Evolutionary conservation across 164 flowering plant genomes (phyloP), one percentile per base, ranked within the genome.

Genomic region (Vitis labrusca): DNA sequence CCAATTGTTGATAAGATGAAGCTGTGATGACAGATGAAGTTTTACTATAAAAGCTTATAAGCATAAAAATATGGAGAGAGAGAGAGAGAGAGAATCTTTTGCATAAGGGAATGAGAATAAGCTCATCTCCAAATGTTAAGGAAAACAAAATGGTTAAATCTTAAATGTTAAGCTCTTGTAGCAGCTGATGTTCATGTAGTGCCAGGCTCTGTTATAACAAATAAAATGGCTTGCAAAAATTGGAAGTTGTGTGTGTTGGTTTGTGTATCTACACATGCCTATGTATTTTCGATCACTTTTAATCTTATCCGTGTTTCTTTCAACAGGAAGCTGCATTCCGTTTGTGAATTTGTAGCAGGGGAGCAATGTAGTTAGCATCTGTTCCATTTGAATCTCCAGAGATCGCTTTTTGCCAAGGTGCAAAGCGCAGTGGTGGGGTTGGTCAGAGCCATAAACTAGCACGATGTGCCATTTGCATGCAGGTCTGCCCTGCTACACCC

Each of bases 301-400:
- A 37, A 17, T 32, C 13, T 30, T 6, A 23, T 65, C 8, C 16
- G 2, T 10, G 19, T 58, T 50, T 64, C 27, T 14, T 67, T 73
- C 52, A 55, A 61, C 37, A 63, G 59, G 85, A 91, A 86, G 80
- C 64, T 67, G 9, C 68, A 51, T 19, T 23, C 66, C 11, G 48
- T 73, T 15, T 71, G 78, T 48, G 78, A 75, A n/a, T 62, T 75
- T 61, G 74, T 52, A n/a, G 67, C 61, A 27, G 78, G 79, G 56
- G 98, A 92, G 82, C 65, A 73, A 55, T 91, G 99, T 62, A 76
- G 63, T 79, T 85, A 56, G 89, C 91, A 55, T 51, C 86, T 29
- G 97, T 92, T 72, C 93, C 94, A 54, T 92, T 90, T 78, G 92
- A 89, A 68, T 86, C 92, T 63, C 84, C 91, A 61, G 99, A 95